phyloP scores from a whole-genome alignment of 495 filamentous ascomycete species.

The Aspergillus nanangensis region DNA sequence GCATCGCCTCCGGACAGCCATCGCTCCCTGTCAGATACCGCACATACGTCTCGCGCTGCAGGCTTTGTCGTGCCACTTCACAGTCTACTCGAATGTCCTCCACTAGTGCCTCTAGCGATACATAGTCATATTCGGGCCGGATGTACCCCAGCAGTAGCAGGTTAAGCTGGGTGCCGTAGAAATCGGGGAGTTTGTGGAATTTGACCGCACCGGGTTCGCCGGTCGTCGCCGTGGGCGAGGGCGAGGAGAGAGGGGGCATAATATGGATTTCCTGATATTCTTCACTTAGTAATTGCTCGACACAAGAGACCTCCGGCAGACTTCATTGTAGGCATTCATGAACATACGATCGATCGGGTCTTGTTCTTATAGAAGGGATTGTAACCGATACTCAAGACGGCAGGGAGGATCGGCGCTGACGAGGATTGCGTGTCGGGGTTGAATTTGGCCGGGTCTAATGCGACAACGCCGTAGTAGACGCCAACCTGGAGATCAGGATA shows the following conservation, averaged over 20 bases:
- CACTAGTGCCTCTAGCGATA: constrained; percentile 73
- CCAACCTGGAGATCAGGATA: constrained; percentile 67
- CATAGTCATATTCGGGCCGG: constrained; percentile 84
- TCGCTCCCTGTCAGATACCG: constrained; percentile 34
- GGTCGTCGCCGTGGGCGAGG: constrained; percentile 42
- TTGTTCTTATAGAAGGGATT: constrained; percentile 93
- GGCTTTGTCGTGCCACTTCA: constrained; percentile 70
- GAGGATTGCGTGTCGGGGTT: constrained; percentile 10
- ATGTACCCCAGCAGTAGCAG: constrained; percentile 82
- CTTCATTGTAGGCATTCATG: too few relatives aligned
- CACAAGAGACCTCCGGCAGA: too few relatives aligned
- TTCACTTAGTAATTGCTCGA: too few relatives aligned
- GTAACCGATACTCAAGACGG: constrained; percentile 94
- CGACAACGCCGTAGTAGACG: constrained; percentile 89
- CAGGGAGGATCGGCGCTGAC: constrained; percentile 61
- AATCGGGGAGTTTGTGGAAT: constrained; percentile 57
- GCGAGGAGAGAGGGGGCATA: constrained; percentile 51
- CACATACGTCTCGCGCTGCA: constrained; percentile 64
- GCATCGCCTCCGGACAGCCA: constrained; percentile 14
- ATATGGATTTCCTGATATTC: constrained; percentile 90
- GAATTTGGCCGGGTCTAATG: constrained; percentile 44
- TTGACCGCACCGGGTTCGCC: constrained; percentile 14
- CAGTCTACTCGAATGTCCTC: constrained; percentile 87
- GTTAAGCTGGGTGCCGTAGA: constrained; percentile 78
- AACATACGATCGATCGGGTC: constrained; percentile 62